Evolutionary conservation across 2,329 filamentous ascomycete genomes (phyloP), one percentile per base, ranked within the genome.

Genomic region (Aspergillus pseudonomiae): DNA sequence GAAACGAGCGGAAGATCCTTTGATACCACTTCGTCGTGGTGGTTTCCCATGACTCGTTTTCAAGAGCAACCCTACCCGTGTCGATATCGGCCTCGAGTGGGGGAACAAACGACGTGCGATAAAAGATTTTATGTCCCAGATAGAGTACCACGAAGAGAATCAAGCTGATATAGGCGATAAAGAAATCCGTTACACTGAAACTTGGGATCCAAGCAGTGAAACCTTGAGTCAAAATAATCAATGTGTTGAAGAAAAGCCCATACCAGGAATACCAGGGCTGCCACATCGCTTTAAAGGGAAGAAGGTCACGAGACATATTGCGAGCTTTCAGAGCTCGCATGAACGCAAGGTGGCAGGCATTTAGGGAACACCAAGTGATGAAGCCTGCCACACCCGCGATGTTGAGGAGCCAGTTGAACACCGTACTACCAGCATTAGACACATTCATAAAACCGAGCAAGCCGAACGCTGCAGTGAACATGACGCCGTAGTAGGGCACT

Each of bases 371-470:
- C 76, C 75, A 78, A 43, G 73, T 76, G 57, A 78, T 78, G 63
- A 78, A 77, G 10, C 72, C 75, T 39, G 73, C 75, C 52, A 78
- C 70, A 32, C 75, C 72, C 24, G 73, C 70, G 45, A 79, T 78
- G 60, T 76, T 72, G 26, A 75, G 62, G 21, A 76, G 64, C 74
- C 74, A 76, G 43, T 71, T 74, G 67, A 93, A 70, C 78, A 91
- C 90, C 3, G 82, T 81, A 39, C 86, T 83, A 26, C 88, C 88
- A 34, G 83, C 85, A 67, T 83, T 84, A 53, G 85, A 88, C 52
- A 88, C 84, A 74, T 90, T 91, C 73, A 93, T 85, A 80, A 89
- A 93, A 0, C 88, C 87, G 4, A 93, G 82, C 10, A 89, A 81
- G 28, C 88, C 88, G 70, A 92, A 83, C 0, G 77, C 75, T 10